Base-by-base conservation (phyloP, 495 filamentous ascomycete genomes). In the Trichoderma virens region DNA sequence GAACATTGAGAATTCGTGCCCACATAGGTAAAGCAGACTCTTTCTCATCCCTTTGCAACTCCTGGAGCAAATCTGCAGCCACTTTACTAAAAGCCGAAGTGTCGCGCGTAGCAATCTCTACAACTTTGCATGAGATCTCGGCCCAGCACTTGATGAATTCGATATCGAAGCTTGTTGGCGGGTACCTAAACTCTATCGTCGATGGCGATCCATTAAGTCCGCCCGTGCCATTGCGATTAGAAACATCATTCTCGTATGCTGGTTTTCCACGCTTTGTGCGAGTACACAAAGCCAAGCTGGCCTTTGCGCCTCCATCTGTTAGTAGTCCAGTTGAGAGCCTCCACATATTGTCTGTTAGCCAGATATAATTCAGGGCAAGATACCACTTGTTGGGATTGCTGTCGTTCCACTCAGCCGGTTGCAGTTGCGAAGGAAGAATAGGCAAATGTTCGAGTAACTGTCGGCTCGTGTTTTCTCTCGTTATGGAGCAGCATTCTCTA, bases 61-160 rank as follows among this genome's bases (percentile, higher is more conserved):
- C 20, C 16, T 27, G 3, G 23, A 25, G 45, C 7, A 54, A 7
- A 54, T 54, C 7, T 1, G 7, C 25, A 27, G 20, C 16, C 45
- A 54, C n/a, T 16, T 54, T 18, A 13, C 45, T 23, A 13, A 54
- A 54, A 25, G 20, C 45, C 20, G 45, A 18, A 5, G 45, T 27
- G 25, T 54, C 45, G 5, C 45, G 45, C n/a, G 45, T 54, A 3
- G 45, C 45, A 54, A 27, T 27, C 13, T 45, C n/a, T 7, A 45
- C 41, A 14, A 45, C 18, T 8, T 45, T 16, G 41, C 41, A 45
- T 13, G 77, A 13, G 3, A 70, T 83, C 90, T 64, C n/a, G 54
- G 14, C 20, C 54, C 54, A 59, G 11, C 1, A 16, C 23, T 28
- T 59, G 54, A 59, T 18, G 23, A 30, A 32, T 5, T 59, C 54